Evolutionary conservation across 345 rosid genomes (phyloP).

Genomic region (Brassica incana): DNA sequence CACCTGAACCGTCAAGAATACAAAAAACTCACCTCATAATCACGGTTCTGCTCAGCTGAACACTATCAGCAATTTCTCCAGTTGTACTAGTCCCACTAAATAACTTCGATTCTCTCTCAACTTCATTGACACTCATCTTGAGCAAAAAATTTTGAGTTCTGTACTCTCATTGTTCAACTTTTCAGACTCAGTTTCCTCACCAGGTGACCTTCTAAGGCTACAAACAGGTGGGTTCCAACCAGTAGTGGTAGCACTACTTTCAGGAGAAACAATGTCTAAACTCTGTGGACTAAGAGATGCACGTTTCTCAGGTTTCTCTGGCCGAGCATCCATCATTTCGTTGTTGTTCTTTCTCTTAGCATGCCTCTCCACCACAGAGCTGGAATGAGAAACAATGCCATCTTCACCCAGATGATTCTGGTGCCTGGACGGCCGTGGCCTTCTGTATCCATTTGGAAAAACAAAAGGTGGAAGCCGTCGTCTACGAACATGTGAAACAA

Average conservation of each 20-base stretch:
- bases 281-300: no score
- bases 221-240: no score
- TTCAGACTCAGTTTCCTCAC: no score
- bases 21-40: no score
- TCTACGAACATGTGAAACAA: constrained; percentile 71
- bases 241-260: no score
- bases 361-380: constrained; percentile 48
- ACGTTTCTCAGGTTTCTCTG: constrained; percentile 51
- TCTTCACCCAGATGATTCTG: constrained; percentile 52
- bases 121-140: neutral
- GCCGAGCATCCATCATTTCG: constrained; percentile 44
- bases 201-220: no score
- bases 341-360: constrained; percentile 49
- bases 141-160: no score
- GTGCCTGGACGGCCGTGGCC: constrained; percentile 54
- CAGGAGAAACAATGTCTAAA: no score
- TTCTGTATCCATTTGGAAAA: constrained; percentile 61
- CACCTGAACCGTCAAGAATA: neutral
- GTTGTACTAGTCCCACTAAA: neutral
- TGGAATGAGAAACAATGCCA: constrained; percentile 26
- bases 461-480: constrained; percentile 68
- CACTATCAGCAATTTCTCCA: neutral
- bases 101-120: neutral
- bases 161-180: no score
- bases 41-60: neutral